Percentiles rank a stretch among this genome's conserved stretches.
These are phyloP conservation scores for Wickerhamiella brachini DNA, from an alignment of 805 yeast genomes.

Conservation along the genomic window DNA sequence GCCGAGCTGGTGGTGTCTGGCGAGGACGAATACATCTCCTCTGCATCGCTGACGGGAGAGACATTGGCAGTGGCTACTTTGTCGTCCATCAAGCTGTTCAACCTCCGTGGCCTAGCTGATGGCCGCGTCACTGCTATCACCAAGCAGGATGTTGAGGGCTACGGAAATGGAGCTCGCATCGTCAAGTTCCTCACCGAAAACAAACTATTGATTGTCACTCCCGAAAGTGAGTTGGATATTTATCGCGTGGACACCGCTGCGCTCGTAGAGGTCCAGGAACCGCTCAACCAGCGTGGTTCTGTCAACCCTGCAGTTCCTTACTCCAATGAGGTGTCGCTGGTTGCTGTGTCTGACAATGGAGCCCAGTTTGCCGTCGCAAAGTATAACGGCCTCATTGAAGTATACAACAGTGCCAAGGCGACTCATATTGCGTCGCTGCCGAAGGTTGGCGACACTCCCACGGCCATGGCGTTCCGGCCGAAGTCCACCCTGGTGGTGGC, in stretches of 20 bases:
- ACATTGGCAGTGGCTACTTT: slow-evolving; percentile 66
- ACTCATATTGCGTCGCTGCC: slow-evolving; percentile 33
- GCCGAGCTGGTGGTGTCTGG: slow-evolving; percentile 41
- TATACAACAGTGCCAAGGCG: slow-evolving; percentile 21
- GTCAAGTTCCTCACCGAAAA: slow-evolving; percentile 12
- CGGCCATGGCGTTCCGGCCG: slow-evolving; percentile 43
- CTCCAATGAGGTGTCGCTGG: slow-evolving; percentile 36
- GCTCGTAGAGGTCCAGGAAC: slow-evolving; percentile 6
- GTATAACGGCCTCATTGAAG: slow-evolving; percentile 52
- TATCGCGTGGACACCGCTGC: slow-evolving; percentile 10
- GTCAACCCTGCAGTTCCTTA: slow-evolving; percentile 26
- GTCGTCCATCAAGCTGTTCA: slow-evolving; percentile 54
- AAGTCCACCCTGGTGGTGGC: slow-evolving; percentile 41
- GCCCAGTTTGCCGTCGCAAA: slow-evolving; percentile 43
- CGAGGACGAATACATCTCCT: slow-evolving; percentile 68
- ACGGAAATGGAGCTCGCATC: slow-evolving; percentile 10
- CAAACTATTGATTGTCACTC: slow-evolving; percentile 16
- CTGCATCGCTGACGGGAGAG: slow-evolving; percentile 50
- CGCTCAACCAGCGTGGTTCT: neutral
- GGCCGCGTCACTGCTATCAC: slow-evolving; percentile 29
- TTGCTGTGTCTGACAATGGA: slow-evolving; percentile 36
- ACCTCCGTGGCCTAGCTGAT: slow-evolving; percentile 36
- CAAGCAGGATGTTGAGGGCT: slow-evolving; percentile 4
- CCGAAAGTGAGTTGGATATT: slow-evolving; percentile 18
- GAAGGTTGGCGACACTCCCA: slow-evolving; percentile 44